Evolutionary conservation across 768 basidiomycete species (phyloP), one percentile per base, ranked within the genome.

Genomic region (Chalciporus pseudorubinellus): DNA sequence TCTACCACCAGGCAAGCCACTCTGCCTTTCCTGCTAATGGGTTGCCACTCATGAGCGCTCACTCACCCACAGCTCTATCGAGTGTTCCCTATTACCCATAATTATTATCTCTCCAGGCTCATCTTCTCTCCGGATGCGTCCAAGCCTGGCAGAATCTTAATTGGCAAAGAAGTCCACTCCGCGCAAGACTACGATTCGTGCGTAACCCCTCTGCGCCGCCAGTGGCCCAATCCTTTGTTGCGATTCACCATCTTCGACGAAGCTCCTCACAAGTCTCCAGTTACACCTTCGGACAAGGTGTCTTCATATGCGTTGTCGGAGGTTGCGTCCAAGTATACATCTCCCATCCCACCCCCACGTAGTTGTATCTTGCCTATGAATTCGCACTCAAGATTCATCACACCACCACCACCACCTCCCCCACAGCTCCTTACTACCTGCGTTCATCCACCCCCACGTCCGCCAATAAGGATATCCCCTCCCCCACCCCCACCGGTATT

Each of bases 71-170:
- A 91, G 89, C 79, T 91, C 53, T 79, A 76, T 66, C 84, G 85
- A 56, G 74, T 89, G 52, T 89, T 90, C 63, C 80, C 82, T 58
- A 76, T 84, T 44, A 77, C 74, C 61, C 71, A 78, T 51, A 75
- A 69, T 49, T 85, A 79, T 70, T 81, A 78, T 72, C 70, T 89
- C 49, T 82, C 83, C 44, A 82, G 78, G 52, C 77, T 92, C 44
- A 69, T 89, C 18, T 89, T 91, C 68, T 84, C 83, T 39, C 83
- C 83, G 6, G 75, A 83, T 53, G 73, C 77, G n/a, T 71, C 71
- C 14, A 70, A 74, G 51, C 66, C 78, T 6, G 71, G 76, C 39
- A 81, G 83, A 33, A 80, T 89, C 41, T 70, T 89, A 28, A 74
- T 91, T 51, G 80, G 75, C 45, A 77, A 70, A 49, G 82, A 86